Evolutionary conservation across 176 grass and related monocot genomes (phyloP), one percentile per base, ranked within the genome.

Genomic region (Chloris gayana): DNA sequence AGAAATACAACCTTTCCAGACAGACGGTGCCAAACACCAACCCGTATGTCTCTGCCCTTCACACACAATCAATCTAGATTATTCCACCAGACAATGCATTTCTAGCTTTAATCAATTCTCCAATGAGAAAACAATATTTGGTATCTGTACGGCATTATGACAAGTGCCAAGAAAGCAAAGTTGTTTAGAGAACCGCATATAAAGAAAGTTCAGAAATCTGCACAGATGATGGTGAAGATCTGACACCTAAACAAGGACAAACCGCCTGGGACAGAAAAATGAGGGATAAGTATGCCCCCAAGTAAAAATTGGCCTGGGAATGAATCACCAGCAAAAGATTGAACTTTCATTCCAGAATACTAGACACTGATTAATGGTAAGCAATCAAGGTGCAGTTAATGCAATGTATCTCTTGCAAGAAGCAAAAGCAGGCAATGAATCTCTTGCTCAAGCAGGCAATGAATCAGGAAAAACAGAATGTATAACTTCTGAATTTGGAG

Each of bases 391-490:
- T 42, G 22, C 18, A 0, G 29, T 46, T 73, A 38, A 21, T 33
- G 9, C 37, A 47, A 68, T 44, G 54, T 7, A 34, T 67, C 15
- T 34, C 15, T 73, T 58, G 44, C 67, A 64, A 56, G 29, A 25
- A 80, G 34, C 44, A 79, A 78, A 38, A 51, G 15, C 44, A 79
- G 72, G n/a, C n/a, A n/a, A n/a, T n/a, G n/a, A n/a, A n/a, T n/a
- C n/a, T n/a, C n/a, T 29, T 39, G 10, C 29, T 17, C 59, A 72
- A 25, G 19, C 53, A 49, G 3, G 19, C 32, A 85, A 38, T 14
- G 11, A 39, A 53, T 51, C 29, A 41, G 7, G 32, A 25, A 7
- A 64, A 22, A 30, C 9, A 17, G 42, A 73, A 73, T 34, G 25
- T 17, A 22, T 34, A 67, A 19, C 83, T 34, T 58, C n/a, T 30